Evolutionary conservation across 257 asterid genomes (phyloP), one percentile per base, ranked within the genome.

Genomic region (Solanum dulcamara): DNA sequence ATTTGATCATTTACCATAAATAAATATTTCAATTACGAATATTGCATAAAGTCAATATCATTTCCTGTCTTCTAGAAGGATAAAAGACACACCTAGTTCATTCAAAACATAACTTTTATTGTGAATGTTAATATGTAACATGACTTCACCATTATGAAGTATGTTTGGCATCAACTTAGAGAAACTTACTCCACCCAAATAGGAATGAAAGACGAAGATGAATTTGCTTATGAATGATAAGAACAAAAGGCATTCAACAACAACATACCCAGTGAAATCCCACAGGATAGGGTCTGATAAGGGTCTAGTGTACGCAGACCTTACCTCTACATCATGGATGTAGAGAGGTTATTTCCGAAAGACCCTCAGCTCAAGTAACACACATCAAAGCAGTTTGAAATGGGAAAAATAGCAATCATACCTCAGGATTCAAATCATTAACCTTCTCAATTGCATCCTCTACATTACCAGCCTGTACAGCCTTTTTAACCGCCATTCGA

Each of bases 351-450:
- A 32, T 59, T n/a, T 2, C 66, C 66, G 1, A 59, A 57, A 59
- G 30, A n/a, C 67, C 67, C 67, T 59, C 67, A 59, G 15, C 3
- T n/a, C 67, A 59, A n/a, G 67, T 24, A 59, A 10, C 67, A 59
- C 67, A 59, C 7, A n/a, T 4, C 67, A 59, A 5, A n/a, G 67
- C 67, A 59, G 67, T n/a, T 59, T 59, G 67, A 59, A 64, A 75
- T 2, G 10, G 48, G 2, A 46, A 62, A 55, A 70, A 44, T 51
- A 55, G 24, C 60, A 84, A 42, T 37, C 88, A 10, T 85, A 96
- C 99, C 98, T 93, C 98, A 2, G 99, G 99, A 89, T 96, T 94
- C 91, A 96, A 90, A 87, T 93, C 97, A 87, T 94, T 93, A 75
- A 96, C 96, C 86, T 93, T 94, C 84, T 96, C 98, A 26, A 96